Percentiles rank a stretch among this genome's conserved stretches.
phyloP scores from a whole-genome alignment of 306 rosid genomes.

The Cucumis cinereus region DNA sequence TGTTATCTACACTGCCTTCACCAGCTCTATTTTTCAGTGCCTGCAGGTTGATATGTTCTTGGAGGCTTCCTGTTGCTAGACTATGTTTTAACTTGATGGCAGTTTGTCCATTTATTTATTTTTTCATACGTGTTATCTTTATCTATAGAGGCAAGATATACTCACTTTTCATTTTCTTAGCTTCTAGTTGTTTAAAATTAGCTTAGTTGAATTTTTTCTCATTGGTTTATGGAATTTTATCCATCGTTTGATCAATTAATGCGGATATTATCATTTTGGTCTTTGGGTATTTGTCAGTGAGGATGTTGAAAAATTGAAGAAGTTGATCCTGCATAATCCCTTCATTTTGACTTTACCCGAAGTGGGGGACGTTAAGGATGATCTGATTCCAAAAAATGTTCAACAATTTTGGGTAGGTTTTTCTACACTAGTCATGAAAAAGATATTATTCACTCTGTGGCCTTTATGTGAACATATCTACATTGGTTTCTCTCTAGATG shows the following conservation, averaged over 20 bases:
- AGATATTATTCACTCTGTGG: neutral
- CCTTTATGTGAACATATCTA: neutral
- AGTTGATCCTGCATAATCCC: conserved; percentile 83
- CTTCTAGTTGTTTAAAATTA: neutral
- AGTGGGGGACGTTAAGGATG: conserved; percentile 65
- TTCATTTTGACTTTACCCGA: conserved; percentile 80
- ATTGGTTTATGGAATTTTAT: neutral
- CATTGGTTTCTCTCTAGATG: neutral
- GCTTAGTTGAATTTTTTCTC: neutral
- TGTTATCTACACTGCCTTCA: conserved; percentile 14
- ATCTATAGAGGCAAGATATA: neutral
- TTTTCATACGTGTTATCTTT: neutral
- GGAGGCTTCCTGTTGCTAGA: neutral
- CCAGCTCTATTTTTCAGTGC: neutral
- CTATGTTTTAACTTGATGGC: neutral
- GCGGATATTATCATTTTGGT: conserved; percentile 8
- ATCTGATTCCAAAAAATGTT: conserved; percentile 72
- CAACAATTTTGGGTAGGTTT: conserved; percentile 78
- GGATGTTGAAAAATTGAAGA: conserved; percentile 90
- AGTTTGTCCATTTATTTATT: neutral
- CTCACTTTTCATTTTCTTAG: neutral
- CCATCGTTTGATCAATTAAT: neutral
- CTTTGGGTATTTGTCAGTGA: conserved; percentile 33
- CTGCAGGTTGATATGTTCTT: neutral
- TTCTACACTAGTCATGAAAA: neutral